These are phyloP conservation scores for Teratosphaeria gauchensis DNA, from an alignment of 2,329 filamentous ascomycete genomes.

Conservation along the genomic window DNA sequence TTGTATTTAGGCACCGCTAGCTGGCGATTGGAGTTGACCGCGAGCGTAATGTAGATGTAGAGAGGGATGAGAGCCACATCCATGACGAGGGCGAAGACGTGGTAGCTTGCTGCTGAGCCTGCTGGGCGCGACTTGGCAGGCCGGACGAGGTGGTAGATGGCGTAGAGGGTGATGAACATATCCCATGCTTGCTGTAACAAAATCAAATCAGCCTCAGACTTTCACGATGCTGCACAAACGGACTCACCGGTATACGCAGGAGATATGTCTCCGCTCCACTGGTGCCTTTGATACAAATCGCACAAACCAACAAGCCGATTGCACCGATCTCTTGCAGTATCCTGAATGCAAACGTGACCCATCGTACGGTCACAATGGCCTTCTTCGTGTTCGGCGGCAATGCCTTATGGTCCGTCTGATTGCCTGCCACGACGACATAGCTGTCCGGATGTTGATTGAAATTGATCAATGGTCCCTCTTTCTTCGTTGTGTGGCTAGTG, in stretches of 20 bases:
- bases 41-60: conserved; percentile 49
- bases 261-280: conserved; percentile 16
- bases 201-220: conserved; percentile 64
- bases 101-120: conserved; percentile 76
- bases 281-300: conserved; percentile 57
- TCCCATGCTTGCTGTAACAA: conserved; percentile 60
- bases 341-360: conserved; percentile 59
- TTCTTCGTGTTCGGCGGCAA: conserved; percentile 63
- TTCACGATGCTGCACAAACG: conserved; percentile 42
- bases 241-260: conserved; percentile 21
- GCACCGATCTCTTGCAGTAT: conserved; percentile 58
- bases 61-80: conserved; percentile 60
- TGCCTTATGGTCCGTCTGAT: conserved; percentile 50
- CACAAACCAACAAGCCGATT: conserved; percentile 61
- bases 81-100: conserved; percentile 67
- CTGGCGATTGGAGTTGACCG: conserved; percentile 39
- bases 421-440: conserved; percentile 55
- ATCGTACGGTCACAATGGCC: conserved; percentile 59
- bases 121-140: conserved; percentile 63
- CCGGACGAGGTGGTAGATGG: conserved; percentile 67
- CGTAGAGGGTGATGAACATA: conserved; percentile 61
- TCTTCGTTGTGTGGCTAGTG: conserved; percentile 49
- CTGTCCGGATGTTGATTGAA: conserved; percentile 81
- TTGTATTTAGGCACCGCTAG: conserved; percentile 2
- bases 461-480: conserved; percentile 64